Evolutionary conservation across 495 filamentous ascomycete genomes (phyloP).

Genomic region (Lineolata rhizophorae): DNA sequence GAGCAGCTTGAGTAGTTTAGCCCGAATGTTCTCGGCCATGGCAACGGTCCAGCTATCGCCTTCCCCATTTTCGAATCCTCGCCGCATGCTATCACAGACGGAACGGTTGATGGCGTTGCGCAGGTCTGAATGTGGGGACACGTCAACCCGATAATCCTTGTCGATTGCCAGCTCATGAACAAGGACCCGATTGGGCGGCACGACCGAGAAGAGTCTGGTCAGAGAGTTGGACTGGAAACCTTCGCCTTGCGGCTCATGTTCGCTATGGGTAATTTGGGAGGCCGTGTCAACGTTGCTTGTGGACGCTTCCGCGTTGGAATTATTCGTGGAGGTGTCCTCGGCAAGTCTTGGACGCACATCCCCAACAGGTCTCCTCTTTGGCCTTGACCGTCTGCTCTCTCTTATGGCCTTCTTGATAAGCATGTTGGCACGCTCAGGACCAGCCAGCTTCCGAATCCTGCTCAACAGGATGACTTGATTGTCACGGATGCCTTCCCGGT

Average conservation of each 20-base stretch:
- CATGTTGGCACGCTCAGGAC: slow-evolving; percentile 56
- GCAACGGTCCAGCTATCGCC: slow-evolving; percentile 56
- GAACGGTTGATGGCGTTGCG: slow-evolving; percentile 33
- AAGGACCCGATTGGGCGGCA: slow-evolving; percentile 67
- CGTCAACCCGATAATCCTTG: slow-evolving; percentile 48
- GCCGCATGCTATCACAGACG: slow-evolving; percentile 57
- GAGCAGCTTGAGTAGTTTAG: slow-evolving; percentile 63
- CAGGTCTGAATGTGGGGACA: slow-evolving; percentile 17
- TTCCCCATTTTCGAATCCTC: slow-evolving; percentile 46
- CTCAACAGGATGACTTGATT: slow-evolving; percentile 82
- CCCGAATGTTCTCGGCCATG: slow-evolving; percentile 68
- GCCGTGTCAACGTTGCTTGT: slow-evolving; percentile 3
- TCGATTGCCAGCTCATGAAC: slow-evolving; percentile 88
- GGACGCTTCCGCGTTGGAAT: slow-evolving; percentile 5
- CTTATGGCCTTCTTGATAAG: slow-evolving; percentile 67
- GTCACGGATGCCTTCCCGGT: slow-evolving; percentile 77
- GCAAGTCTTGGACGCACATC: slow-evolving; percentile 47
- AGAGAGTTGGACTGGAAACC: slow-evolving; percentile 18
- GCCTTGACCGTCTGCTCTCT: slow-evolving; percentile 48
- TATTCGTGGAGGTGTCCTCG: background rate
- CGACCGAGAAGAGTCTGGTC: slow-evolving; percentile 30
- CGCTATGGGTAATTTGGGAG: too few relatives aligned
- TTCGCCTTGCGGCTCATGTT: slow-evolving; percentile 2
- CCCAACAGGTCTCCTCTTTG: slow-evolving; percentile 44
- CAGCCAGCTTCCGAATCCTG: slow-evolving; percentile 73